Percentiles rank a stretch among this genome's conserved stretches.
Conservation (phyloP, 345 rosid genomes). For the Durio zibethinus region DNA sequence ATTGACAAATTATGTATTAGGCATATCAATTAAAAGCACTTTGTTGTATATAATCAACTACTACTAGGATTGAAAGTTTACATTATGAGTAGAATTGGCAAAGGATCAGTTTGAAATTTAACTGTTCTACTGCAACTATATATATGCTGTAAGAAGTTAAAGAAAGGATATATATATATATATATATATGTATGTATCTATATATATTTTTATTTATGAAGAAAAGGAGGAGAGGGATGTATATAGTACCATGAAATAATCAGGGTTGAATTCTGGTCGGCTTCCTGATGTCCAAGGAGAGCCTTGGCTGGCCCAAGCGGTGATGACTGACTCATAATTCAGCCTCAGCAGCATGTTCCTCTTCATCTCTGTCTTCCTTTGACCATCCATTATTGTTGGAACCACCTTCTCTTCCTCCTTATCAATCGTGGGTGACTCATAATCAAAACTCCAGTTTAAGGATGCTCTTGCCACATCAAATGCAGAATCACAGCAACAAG, state of each 20-base stretch:
- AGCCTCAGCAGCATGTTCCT: slow-evolving; percentile 7
- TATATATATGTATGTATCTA: too few species aligned
- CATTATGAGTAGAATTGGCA: neutral
- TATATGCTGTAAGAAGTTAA: neutral
- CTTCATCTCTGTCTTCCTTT: slow-evolving; percentile 3
- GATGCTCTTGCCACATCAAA: slow-evolving; percentile 3
- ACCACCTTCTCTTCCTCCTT: neutral
- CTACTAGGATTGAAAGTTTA: neutral
- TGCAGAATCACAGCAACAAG: slow-evolving; percentile 9
- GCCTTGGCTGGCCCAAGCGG: slow-evolving; percentile 12
- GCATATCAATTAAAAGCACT: too few species aligned
- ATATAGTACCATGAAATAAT: slow-evolving; percentile 8
- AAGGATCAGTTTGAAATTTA: neutral
- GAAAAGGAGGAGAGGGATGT: neutral
- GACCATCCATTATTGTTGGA: neutral
- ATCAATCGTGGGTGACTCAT: neutral
- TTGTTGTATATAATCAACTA: too few species aligned
- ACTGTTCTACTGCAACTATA: neutral
- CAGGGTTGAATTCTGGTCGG: slow-evolving; percentile 8
- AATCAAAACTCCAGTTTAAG: neutral
- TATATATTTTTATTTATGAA: neutral
- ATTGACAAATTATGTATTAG: neutral
- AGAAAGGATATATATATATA: neutral
- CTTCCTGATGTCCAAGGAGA: slow-evolving; percentile 15
- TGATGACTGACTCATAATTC: slow-evolving; percentile 11